A percentile compares a stretch with the other conserved stretches of the same genome.
These are phyloP conservation scores for Aspergillus unguis DNA, from an alignment of 2,329 filamentous ascomycete species.

Conservation along the genomic window DNA sequence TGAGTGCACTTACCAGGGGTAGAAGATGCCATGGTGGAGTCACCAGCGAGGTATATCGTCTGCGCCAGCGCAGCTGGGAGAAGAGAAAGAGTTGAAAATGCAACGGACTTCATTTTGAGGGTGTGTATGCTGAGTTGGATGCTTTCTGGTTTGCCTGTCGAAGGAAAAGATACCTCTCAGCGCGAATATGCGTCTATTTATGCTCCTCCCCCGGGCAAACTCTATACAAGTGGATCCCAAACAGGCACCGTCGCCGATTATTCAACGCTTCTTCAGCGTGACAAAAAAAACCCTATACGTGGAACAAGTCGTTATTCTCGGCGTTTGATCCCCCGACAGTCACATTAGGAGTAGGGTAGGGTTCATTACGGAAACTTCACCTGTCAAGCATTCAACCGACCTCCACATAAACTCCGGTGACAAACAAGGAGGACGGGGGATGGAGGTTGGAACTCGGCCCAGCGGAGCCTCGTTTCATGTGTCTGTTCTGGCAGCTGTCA, in stretches of 20 bases:
- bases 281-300: slow-evolving; percentile 3
- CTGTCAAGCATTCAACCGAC: not conserved
- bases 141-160: not conserved
- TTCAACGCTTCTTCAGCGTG: not conserved
- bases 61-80: slow-evolving; percentile 23
- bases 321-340: slow-evolving; percentile 2
- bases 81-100: slow-evolving; percentile 19
- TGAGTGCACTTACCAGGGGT: slow-evolving; percentile 17
- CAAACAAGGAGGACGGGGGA: not conserved
- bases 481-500: too few species aligned
- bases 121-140: not conserved
- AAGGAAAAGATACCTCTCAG: not conserved
- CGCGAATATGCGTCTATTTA: not conserved
- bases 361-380: not conserved
- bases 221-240: not conserved
- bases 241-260: too few species aligned
- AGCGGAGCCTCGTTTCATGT: slow-evolving; percentile 2
- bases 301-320: slow-evolving; percentile 4
- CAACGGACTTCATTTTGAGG: slow-evolving; percentile 21
- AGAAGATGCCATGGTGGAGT: slow-evolving; percentile 34
- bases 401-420: slow-evolving; percentile 1
- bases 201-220: not conserved
- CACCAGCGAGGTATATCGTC: slow-evolving; percentile 33
- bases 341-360: not conserved
- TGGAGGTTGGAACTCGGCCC: slow-evolving; percentile 1